These are phyloP conservation scores for Coemansia sp. DNA, from an alignment of 192 early-diverging fungal genomes.

Conservation along the genomic window DNA sequence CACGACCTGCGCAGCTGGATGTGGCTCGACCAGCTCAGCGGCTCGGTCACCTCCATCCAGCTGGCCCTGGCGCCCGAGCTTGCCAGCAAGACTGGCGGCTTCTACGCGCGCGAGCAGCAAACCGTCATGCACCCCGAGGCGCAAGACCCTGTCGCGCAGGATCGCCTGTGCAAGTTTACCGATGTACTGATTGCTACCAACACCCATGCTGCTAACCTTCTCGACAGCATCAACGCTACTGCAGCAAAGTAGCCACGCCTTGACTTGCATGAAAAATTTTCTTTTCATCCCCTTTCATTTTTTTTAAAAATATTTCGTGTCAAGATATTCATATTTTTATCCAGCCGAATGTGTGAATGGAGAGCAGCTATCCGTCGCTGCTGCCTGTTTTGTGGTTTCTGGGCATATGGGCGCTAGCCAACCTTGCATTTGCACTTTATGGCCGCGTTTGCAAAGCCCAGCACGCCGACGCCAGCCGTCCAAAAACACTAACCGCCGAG, in stretches of 20 bases:
- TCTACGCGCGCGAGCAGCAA: constrained; percentile 45
- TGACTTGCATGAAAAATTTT: neutral
- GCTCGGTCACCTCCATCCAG: constrained; percentile 33
- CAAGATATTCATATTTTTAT: neutral
- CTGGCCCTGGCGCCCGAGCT: constrained; percentile 41
- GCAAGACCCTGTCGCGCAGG: constrained; percentile 14
- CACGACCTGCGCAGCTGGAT: constrained; percentile 31
- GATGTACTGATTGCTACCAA: constrained; percentile 42
- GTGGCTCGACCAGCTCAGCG: constrained; percentile 38
- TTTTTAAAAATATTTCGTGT: neutral
- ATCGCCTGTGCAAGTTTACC: constrained; percentile 38
- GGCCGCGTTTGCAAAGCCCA: neutral
- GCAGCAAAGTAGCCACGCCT: neutral
- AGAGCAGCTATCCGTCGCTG: constrained; percentile 1
- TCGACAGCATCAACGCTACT: constrained; percentile 33
- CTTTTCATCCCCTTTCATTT: too few relatives aligned
- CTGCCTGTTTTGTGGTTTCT: constrained; percentile 8
- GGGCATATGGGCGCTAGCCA: constrained; percentile 12
- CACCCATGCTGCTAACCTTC: constrained; percentile 29
- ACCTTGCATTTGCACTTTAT: constrained; percentile 3
- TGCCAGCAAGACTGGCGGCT: constrained; percentile 26
- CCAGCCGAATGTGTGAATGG: constrained; percentile 9
- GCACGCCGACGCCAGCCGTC: neutral
- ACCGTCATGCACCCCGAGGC: constrained; percentile 30
- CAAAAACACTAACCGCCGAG: constrained; percentile 1